These are phyloP conservation scores for Acacia crassicarpa DNA, from an alignment of 306 rosid species.

Conservation along the genomic window DNA sequence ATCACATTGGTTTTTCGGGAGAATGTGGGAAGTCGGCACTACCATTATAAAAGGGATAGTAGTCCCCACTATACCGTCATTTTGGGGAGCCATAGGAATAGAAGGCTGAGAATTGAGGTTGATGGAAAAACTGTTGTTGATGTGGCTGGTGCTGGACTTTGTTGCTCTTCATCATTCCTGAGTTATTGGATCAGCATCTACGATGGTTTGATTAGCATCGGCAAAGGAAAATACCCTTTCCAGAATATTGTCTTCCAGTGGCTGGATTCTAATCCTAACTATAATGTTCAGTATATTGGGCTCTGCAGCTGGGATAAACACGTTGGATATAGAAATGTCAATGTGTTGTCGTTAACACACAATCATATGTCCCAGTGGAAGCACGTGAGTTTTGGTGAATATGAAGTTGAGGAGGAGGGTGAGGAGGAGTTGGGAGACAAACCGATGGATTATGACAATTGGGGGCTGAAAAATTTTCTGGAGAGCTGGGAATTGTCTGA, in stretches of 20 bases:
- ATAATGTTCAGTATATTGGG: slow-evolving; percentile 79
- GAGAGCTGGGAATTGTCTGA: slow-evolving; percentile 89
- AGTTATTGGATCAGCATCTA: slow-evolving; percentile 92
- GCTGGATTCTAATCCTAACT: slow-evolving; percentile 78
- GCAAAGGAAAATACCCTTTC: slow-evolving; percentile 85
- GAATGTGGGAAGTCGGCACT: slow-evolving; percentile 87
- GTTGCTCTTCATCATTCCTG: slow-evolving; percentile 79
- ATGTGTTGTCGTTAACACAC: slow-evolving; percentile 65
- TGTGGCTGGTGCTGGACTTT: slow-evolving; percentile 72
- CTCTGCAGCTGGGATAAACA: slow-evolving; percentile 99
- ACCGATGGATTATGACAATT: slow-evolving; percentile 56
- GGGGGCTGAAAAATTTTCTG: slow-evolving; percentile 78
- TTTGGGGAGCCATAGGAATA: slow-evolving; percentile 91
- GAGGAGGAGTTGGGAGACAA: slow-evolving; percentile 47
- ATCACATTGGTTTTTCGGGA: slow-evolving; percentile 86
- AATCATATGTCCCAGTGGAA: slow-evolving; percentile 59
- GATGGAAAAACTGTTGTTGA: slow-evolving; percentile 85
- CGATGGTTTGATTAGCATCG: slow-evolving; percentile 86
- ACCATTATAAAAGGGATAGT: slow-evolving; percentile 90
- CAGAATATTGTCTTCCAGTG: slow-evolving; percentile 89
- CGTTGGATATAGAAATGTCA: slow-evolving; percentile 83
- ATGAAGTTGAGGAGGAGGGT: slow-evolving; percentile 45
- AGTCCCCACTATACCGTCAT: slow-evolving; percentile 87
- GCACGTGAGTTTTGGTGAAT: slow-evolving; percentile 58
- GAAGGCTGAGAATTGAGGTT: slow-evolving; percentile 74